Evolutionary conservation across 805 yeast species (phyloP).

Genomic region (Wickerhamiella occidentalis): DNA sequence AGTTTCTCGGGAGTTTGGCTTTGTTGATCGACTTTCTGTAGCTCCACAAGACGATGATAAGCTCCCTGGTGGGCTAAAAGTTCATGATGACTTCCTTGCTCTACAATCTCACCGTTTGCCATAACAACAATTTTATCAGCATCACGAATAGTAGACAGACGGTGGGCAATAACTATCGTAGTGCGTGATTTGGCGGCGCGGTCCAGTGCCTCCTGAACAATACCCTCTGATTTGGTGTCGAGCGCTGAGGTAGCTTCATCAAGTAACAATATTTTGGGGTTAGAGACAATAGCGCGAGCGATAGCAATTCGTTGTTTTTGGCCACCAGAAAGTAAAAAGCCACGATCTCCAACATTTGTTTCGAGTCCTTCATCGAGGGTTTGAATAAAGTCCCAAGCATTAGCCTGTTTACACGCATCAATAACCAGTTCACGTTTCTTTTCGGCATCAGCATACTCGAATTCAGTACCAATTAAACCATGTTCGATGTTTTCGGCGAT

Average conservation of each 20-base stretch:
- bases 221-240: constrained; percentile 36
- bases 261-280: constrained; percentile 45
- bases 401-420: constrained; percentile 30
- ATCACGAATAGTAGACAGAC: constrained; percentile 44
- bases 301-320: constrained; percentile 63
- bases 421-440: constrained; percentile 29
- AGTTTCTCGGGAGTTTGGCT: neutral
- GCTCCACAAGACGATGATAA: constrained; percentile 28
- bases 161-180: constrained; percentile 47
- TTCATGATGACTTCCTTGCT: constrained; percentile 33
- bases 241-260: constrained; percentile 59
- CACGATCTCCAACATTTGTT: constrained; percentile 54
- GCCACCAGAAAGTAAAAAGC: constrained; percentile 54
- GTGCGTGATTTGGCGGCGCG: constrained; percentile 31
- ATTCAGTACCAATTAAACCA: constrained; percentile 65
- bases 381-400: constrained; percentile 32
- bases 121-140: constrained; percentile 46
- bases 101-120: constrained; percentile 38
- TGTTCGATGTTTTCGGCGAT: constrained; percentile 79
- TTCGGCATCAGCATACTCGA: constrained; percentile 37
- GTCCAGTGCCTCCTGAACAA: constrained; percentile 33
- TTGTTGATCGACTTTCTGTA: constrained; percentile 25
- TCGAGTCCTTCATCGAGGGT: constrained; percentile 72
- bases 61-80: constrained; percentile 25
- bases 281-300: constrained; percentile 55